Evolutionary conservation across 148 eudicot species (phyloP), one percentile per base, ranked within the genome.

Genomic region (Camellia japonica): DNA sequence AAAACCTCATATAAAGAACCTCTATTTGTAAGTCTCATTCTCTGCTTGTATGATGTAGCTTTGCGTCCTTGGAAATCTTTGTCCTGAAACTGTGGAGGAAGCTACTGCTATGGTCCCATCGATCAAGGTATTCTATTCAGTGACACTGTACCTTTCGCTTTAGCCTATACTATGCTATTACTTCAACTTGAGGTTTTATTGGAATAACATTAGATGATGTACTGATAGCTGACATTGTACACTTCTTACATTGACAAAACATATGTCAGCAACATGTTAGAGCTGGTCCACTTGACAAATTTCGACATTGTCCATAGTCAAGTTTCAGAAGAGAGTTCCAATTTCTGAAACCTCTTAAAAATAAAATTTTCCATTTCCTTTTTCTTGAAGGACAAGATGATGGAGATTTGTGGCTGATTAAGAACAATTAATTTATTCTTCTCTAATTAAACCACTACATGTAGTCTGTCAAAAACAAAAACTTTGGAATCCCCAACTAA

Each of bases 31-130:
- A 49, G 52, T 1, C 52, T 49, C 52, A 49, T 49, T 49, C 59
- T 43, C 10, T 23, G 12, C 49, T 78, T 65, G 43, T 19, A 14
- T 77, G 42, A 10, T 79, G 79, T 71, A 82, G 90, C 95, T 96
- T 6, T 89, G 91, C 80, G 99, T 93, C 15, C 90, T 96, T 62
- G 99, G 99, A 30, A 96, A 96, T 76, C 89, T 96, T 62, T 93
- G 99, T 76, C 99, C 99, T 38, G 99, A 96, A 78, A 96, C 99
- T 49, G 98, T 90, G 52, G 98, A 96, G 77, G 99, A 96, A 82
- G 99, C 93, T 23, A 88, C 91, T 72, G 93, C 99, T 9, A 91
- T 93, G 94, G 99, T 95, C 10, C 99, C 99, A 7, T 87, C 97
- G 19, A 82, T 96, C 46, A 93, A 92, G 92, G 94, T 93, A 85